Evolutionary conservation across 1,284 basidiomycete genomes (phyloP).

Genomic region (Cerioporus squamosus): DNA sequence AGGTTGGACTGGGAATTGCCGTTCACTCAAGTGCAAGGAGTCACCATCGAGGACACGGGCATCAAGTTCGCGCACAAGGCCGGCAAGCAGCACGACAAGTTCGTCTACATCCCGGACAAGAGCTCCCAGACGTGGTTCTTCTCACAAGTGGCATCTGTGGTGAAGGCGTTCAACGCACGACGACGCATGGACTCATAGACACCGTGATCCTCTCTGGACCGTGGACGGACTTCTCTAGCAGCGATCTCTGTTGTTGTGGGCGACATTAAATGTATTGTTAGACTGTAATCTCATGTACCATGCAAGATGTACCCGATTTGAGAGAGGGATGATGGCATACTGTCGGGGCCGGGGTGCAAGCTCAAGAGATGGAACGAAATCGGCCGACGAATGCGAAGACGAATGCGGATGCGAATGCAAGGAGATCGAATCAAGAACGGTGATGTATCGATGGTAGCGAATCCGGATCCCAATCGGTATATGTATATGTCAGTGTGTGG

Average conservation of each 20-base stretch:
- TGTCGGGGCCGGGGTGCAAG: neutral
- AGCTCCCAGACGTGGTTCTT: slow-evolving; percentile 80
- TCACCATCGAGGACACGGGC: slow-evolving; percentile 88
- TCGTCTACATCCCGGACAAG: slow-evolving; percentile 78
- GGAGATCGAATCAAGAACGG: slow-evolving; percentile 5
- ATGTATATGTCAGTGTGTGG: neutral
- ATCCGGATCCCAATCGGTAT: neutral
- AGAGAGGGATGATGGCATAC: slow-evolving; percentile 8
- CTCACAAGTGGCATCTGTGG: slow-evolving; percentile 70
- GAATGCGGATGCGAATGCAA: neutral
- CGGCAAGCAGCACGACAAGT: slow-evolving; percentile 74
- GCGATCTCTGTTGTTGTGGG: neutral
- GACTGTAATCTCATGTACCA: slow-evolving; percentile 27
- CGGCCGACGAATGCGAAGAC: slow-evolving; percentile 11
- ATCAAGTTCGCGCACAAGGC: slow-evolving; percentile 82
- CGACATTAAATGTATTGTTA: slow-evolving; percentile 29
- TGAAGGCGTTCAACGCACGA: slow-evolving; percentile 73
- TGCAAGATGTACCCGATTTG: slow-evolving; percentile 24
- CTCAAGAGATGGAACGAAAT: slow-evolving; percentile 9
- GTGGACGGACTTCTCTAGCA: neutral
- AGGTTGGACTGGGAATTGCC: slow-evolving; percentile 93
- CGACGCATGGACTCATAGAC: slow-evolving; percentile 62
- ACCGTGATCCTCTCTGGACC: no score
- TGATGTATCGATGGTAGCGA: slow-evolving; percentile 3
- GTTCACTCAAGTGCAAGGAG: slow-evolving; percentile 85